A percentile compares a stretch with the other conserved stretches of the same genome.
Conservation (phyloP, 176 grass and related monocot genomes). For the Zoysia pacifica region DNA sequence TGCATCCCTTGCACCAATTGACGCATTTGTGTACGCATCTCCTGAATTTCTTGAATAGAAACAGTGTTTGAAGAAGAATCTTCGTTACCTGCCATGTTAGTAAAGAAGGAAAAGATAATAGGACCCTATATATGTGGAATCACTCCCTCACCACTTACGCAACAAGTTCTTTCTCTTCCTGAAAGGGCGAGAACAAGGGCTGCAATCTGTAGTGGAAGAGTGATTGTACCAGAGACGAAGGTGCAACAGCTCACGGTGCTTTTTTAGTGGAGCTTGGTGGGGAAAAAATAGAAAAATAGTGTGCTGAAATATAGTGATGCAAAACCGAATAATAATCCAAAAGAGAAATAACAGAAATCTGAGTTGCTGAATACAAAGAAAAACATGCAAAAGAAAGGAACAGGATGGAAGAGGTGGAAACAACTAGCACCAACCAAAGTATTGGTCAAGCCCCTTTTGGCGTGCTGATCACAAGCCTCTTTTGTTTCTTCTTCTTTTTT, state of each 20-base stretch:
- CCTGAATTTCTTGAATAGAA: background rate
- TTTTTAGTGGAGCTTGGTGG: background rate
- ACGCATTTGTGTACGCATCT: background rate
- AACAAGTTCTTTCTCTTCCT: background rate
- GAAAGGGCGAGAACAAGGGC: background rate
- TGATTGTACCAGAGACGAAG: background rate
- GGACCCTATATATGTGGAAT: too few species aligned
- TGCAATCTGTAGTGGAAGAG: background rate
- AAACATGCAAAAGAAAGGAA: slow-evolving; percentile 8
- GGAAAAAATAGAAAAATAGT: background rate
- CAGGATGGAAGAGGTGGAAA: background rate
- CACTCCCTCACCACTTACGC: too few species aligned
- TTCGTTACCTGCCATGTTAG: background rate
- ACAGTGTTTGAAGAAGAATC: background rate
- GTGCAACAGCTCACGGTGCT: background rate
- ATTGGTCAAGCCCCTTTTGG: slow-evolving; percentile 1
- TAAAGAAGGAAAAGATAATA: background rate
- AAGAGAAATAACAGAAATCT: background rate
- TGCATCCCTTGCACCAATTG: background rate
- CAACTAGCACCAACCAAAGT: slow-evolving; percentile 1
- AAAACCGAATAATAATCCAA: slow-evolving; percentile 33
- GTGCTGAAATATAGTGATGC: slow-evolving; percentile 14
- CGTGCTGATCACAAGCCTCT: background rate
- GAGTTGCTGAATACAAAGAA: slow-evolving; percentile 22
- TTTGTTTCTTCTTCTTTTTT: background rate